Conservation (phyloP, 1,284 basidiomycete genomes). For the Ustilago sp. region DNA sequence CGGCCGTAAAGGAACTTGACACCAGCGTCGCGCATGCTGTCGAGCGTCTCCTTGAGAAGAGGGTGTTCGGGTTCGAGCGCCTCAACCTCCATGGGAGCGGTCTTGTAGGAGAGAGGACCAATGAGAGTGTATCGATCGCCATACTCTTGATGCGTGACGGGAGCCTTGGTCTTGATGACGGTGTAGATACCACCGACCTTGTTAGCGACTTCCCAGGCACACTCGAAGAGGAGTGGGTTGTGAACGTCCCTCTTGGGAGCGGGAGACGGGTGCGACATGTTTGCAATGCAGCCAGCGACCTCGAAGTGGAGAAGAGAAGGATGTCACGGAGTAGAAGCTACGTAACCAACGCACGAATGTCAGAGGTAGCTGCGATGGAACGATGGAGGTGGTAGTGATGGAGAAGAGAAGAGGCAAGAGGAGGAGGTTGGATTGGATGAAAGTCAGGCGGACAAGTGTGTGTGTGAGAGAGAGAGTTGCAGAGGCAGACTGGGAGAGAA, state of each 20-base stretch:
- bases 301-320: background rate
- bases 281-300: background rate
- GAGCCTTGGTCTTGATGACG: conserved; percentile 98
- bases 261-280: conserved; percentile 26
- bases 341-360: background rate
- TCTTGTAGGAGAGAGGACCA: conserved; percentile 94
- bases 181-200: conserved; percentile 97
- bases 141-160: conserved; percentile 85
- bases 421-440: background rate
- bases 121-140: conserved; percentile 85
- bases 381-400: background rate
- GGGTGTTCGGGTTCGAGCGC: conserved; percentile 79
- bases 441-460: background rate
- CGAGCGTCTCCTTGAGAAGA: conserved; percentile 56
- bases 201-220: conserved; percentile 67
- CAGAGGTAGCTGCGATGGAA: conserved; percentile 3
- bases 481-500: background rate
- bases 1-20: conserved; percentile 94
- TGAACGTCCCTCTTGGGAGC: conserved; percentile 58
- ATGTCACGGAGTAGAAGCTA: background rate
- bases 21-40: conserved; percentile 74
- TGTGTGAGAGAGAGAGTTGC: conserved; percentile 13
- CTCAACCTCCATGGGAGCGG: conserved; percentile 98
- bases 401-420: conserved; percentile 2
- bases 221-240: conserved; percentile 65